Base-by-base conservation (phyloP, 345 rosid species). In the Citrus medica region DNA sequence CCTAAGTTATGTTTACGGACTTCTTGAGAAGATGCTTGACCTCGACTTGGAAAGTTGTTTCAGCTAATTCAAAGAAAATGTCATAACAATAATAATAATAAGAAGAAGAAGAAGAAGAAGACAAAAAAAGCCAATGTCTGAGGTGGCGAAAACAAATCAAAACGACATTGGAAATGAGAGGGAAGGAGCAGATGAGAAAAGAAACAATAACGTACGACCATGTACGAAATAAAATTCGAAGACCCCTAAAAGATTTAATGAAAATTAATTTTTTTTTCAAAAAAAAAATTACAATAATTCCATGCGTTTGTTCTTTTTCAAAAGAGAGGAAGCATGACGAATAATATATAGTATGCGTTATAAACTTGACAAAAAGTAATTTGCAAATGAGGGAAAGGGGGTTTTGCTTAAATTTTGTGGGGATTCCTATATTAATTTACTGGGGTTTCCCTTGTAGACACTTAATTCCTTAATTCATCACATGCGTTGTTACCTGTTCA, bases 131-230 rank as follows among this genome's bases (percentile, higher is more conserved):
- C 30, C 10, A 48, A 71, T 4, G 1, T 19, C 40, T 51, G 27
- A 28, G 25, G 55, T 59, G 67, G 35, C 19, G 61, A 53, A 6
- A 53, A 17, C 5, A 53, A 3, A 37, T 21, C 5, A 14, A 32
- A n/a, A 53, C 35, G 76, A 56, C 76, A 58, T 60, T 33, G 67
- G 76, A 60, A 60, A 73, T 38, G 24, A 38, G 35, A 73, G 61
- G 56, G 56, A 73, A 73, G 37, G 56, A 73, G 67, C 67, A 25
- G 33, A 21, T 38, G 4, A 25, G 25, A n/a, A 9, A 25, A 21
- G 9, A 3, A 60, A 58, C 55, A 56, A 33, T 19, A 17, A 69
- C 9, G 35, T 17, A 66, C 48, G 5, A 32, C 22, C 55, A 14
- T 13, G 35, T 4, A 62, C 21, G 1, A 10, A 27, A 4, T 1